phyloP scores from a whole-genome alignment of 768 basidiomycete species.

The Trametes maxima region DNA sequence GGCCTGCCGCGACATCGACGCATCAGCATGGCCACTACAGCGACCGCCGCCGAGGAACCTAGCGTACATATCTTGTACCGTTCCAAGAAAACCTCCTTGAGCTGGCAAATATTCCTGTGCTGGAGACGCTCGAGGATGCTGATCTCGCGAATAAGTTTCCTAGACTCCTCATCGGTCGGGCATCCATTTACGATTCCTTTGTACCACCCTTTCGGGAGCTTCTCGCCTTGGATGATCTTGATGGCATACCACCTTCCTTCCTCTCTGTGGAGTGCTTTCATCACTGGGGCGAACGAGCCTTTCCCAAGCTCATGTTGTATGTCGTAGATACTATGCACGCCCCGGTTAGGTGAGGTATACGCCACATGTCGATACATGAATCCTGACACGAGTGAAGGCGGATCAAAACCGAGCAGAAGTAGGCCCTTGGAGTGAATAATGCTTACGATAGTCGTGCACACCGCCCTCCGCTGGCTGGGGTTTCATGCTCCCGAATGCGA shows the following conservation, averaged over 20 bases:
- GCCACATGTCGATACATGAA: conserved; percentile 72
- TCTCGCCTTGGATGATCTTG: conserved; percentile 70
- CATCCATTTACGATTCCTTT: neutral
- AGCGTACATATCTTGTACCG: conserved; percentile 57
- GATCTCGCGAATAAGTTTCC: conserved; percentile 60
- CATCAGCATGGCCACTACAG: neutral
- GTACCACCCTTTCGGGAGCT: conserved; percentile 38
- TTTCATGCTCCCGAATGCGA: conserved; percentile 71
- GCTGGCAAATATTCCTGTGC: conserved; percentile 79
- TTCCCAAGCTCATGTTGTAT: conserved; percentile 72
- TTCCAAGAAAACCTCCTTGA: conserved; percentile 74
- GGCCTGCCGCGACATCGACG: conserved; percentile 43
- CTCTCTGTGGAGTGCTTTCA: conserved; percentile 70
- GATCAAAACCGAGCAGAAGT: neutral
- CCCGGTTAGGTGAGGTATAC: conserved; percentile 39
- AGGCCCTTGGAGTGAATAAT: neutral
- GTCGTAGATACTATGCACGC: conserved; percentile 67
- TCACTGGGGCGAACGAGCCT: conserved; percentile 88
- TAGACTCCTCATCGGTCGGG: neutral
- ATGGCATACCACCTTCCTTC: conserved; percentile 80
- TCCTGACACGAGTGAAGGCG: conserved; percentile 46
- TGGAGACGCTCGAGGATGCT: conserved; percentile 73
- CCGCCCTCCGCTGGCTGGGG: conserved; percentile 43
- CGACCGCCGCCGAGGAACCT: conserved; percentile 22
- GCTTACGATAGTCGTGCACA: conserved; percentile 60